phyloP scores from a whole-genome alignment of 176 grass and related monocot species.

The Urochloa ruziziensis region DNA sequence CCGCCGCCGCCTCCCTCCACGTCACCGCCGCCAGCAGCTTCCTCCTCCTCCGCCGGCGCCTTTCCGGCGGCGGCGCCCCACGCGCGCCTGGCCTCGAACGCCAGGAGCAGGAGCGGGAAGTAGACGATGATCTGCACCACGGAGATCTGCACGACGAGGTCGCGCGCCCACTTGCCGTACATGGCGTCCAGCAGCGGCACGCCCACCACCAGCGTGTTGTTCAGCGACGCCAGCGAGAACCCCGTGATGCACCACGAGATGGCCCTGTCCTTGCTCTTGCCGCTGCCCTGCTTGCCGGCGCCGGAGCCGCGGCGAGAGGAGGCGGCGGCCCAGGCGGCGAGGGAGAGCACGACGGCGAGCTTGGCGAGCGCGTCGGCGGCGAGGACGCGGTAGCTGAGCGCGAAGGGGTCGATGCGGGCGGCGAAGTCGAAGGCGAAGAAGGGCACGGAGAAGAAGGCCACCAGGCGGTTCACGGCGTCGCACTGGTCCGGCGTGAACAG shows the following conservation, averaged over 20 bases:
- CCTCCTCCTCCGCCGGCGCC: neutral
- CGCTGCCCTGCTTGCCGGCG: too few species aligned
- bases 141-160: constrained; percentile 81
- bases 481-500: constrained; percentile 84
- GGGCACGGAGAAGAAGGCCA: constrained; percentile 73
- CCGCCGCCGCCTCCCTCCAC: constrained; percentile 17
- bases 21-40: neutral
- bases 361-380: constrained; percentile 76
- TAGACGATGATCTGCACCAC: constrained; percentile 75
- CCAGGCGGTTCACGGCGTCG: constrained; percentile 80
- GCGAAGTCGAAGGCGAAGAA: constrained; percentile 94
- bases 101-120: constrained; percentile 53
- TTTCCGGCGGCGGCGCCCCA: constrained; percentile 8
- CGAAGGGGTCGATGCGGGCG: constrained; percentile 59
- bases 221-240: constrained; percentile 79
- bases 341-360: constrained; percentile 33
- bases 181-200: constrained; percentile 80
- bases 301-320: neutral
- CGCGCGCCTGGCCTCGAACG: constrained; percentile 65
- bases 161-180: constrained; percentile 93
- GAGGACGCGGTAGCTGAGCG: constrained; percentile 67
- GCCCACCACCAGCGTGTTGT: constrained; percentile 88
- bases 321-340: constrained; percentile 44
- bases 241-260: constrained; percentile 63
- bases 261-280: neutral